These are phyloP conservation scores for Diplodia corticola DNA, from an alignment of 2,329 filamentous ascomycete genomes.

Conservation along the genomic window DNA sequence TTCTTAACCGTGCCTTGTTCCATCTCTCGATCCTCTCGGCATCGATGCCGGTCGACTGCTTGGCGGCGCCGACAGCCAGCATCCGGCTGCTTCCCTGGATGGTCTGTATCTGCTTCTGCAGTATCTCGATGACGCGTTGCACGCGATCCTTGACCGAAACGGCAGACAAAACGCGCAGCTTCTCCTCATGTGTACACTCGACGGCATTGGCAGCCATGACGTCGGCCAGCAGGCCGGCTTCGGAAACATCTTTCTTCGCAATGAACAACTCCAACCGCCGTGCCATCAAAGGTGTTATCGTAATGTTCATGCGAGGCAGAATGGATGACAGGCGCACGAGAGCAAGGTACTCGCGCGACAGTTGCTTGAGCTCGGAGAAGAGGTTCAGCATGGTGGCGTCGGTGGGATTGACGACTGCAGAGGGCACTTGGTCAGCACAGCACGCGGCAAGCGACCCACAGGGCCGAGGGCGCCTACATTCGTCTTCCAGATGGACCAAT, in stretches of 20 bases:
- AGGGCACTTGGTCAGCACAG: neutral
- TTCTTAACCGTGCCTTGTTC: conserved; percentile 27
- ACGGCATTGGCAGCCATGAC: conserved; percentile 95
- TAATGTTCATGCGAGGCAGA: conserved; percentile 66
- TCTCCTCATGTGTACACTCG: conserved; percentile 86
- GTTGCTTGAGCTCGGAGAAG: conserved; percentile 78
- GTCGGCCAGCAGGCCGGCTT: conserved; percentile 85
- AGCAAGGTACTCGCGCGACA: conserved; percentile 82
- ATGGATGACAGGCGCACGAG: conserved; percentile 82
- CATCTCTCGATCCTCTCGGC: conserved; percentile 42
- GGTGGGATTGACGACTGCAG: conserved; percentile 44
- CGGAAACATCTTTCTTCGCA: conserved; percentile 73
- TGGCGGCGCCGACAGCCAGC: conserved; percentile 70
- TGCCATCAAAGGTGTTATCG: conserved; percentile 63
- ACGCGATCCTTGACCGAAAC: conserved; percentile 76
- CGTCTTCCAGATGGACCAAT: conserved; percentile 70
- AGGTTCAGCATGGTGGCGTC: conserved; percentile 67
- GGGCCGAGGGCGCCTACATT: conserved; percentile 50
- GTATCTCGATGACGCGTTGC: conserved; percentile 76
- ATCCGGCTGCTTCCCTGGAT: conserved; percentile 89
- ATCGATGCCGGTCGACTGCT: conserved; percentile 43
- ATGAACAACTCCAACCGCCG: conserved; percentile 87
- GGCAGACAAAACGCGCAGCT: conserved; percentile 80
- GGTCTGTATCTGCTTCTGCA: conserved; percentile 76
- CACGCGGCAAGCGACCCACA: neutral